Evolutionary conservation across 495 filamentous ascomycete species (phyloP).

Genomic region (Podospora pseudopauciseta): DNA sequence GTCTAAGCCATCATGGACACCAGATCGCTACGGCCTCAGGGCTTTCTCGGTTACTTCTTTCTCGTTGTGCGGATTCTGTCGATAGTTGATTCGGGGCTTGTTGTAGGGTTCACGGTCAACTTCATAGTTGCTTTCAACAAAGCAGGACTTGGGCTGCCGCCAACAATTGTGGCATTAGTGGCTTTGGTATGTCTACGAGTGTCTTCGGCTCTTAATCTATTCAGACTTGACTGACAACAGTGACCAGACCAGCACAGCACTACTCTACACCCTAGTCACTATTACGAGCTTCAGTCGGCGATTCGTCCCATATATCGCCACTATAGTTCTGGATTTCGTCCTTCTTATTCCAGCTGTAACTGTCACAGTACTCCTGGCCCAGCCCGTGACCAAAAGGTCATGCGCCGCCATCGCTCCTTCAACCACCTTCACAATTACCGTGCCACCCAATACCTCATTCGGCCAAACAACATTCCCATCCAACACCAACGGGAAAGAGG

Average conservation of each 20-base stretch:
- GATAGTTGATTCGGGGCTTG: slow-evolving; percentile 5
- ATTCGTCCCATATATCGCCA: slow-evolving; percentile 68
- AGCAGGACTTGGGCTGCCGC: not conserved
- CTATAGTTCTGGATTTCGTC: slow-evolving; percentile 59
- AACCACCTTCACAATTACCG: not conserved
- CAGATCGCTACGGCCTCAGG: slow-evolving; percentile 14
- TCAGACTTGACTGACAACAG: slow-evolving; percentile 59
- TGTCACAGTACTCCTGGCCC: slow-evolving; percentile 68
- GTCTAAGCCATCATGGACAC: slow-evolving; percentile 5
- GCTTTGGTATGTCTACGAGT: slow-evolving; percentile 46
- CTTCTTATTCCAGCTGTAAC: slow-evolving; percentile 70
- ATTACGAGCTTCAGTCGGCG: slow-evolving; percentile 72
- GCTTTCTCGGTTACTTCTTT: slow-evolving; percentile 16
- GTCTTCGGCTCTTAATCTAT: slow-evolving; percentile 72
- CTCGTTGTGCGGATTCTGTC: slow-evolving; percentile 5
- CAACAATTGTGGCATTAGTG: slow-evolving; percentile 6
- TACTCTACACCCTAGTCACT: slow-evolving; percentile 71
- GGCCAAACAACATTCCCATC: slow-evolving; percentile 6
- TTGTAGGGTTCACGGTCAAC: slow-evolving; percentile 12
- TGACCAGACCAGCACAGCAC: slow-evolving; percentile 66
- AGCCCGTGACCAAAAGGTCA: slow-evolving; percentile 45
- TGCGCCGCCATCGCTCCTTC: slow-evolving; percentile 3
- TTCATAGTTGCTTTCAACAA: slow-evolving; percentile 7
- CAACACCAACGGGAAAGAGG: slow-evolving; percentile 4
- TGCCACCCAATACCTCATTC: not conserved